These are phyloP conservation scores for Conticribra weissflogii DNA, from an alignment of 108 stramenopile genomes.

Conservation along the genomic window DNA sequence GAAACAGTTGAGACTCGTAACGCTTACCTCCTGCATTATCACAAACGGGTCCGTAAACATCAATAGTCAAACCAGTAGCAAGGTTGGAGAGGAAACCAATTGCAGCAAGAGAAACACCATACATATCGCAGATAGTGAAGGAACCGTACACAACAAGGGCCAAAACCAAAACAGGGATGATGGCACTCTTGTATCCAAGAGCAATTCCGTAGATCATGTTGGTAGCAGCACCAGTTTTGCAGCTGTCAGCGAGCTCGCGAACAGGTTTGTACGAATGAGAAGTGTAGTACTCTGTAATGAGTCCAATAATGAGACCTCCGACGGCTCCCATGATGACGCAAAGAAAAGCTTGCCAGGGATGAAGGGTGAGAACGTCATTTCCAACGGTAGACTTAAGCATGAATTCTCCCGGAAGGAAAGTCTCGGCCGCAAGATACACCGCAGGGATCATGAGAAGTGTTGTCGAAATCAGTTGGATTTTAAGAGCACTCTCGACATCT, in stretches of 20 bases:
- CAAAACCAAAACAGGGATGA: slow-evolving; percentile 96
- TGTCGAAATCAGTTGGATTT: slow-evolving; percentile 96
- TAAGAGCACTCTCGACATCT: slow-evolving; percentile 91
- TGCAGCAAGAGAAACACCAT: slow-evolving; percentile 96
- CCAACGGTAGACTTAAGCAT: slow-evolving; percentile 68
- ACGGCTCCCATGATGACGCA: slow-evolving; percentile 93
- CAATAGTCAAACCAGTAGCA: slow-evolving; percentile 98
- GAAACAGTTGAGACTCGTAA: neutral
- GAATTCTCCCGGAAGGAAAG: slow-evolving; percentile 86
- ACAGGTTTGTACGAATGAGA: slow-evolving; percentile 95
- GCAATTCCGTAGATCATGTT: slow-evolving; percentile 99
- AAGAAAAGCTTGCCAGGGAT: slow-evolving; percentile 60
- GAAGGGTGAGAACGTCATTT: slow-evolving; percentile 56
- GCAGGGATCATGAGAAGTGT: slow-evolving; percentile 94
- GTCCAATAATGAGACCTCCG: slow-evolving; percentile 96
- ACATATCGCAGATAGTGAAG: slow-evolving; percentile 92
- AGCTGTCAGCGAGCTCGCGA: slow-evolving; percentile 90
- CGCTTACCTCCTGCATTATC: slow-evolving; percentile 97
- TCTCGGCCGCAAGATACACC: slow-evolving; percentile 77
- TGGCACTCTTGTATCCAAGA: slow-evolving; percentile 97
- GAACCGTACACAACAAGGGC: slow-evolving; percentile 92
- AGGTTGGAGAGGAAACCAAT: slow-evolving; percentile 99
- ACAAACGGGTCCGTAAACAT: slow-evolving; percentile 98
- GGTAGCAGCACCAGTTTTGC: slow-evolving; percentile 98
- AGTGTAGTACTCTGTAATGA: slow-evolving; percentile 99